Conservation (phyloP, 768 basidiomycete species). For the Neoboletus magnificus region DNA sequence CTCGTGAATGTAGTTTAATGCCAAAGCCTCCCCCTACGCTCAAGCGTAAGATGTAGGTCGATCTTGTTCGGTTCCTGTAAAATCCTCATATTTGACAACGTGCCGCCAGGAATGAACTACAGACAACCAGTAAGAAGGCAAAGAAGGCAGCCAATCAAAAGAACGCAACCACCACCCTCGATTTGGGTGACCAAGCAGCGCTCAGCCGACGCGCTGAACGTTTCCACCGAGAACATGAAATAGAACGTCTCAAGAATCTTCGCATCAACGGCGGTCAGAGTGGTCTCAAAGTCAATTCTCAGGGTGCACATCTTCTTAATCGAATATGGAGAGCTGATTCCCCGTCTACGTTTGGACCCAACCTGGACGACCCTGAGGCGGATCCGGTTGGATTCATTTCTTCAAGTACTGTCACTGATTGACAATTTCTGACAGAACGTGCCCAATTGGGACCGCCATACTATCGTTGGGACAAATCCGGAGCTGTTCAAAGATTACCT, state of each 20-base stretch:
- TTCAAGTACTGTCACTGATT: background rate
- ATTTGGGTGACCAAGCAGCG: slow-evolving; percentile 64
- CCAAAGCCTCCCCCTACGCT: slow-evolving; percentile 56
- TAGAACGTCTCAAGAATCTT: slow-evolving; percentile 65
- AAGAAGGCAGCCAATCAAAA: slow-evolving; percentile 54
- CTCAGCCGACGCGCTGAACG: slow-evolving; percentile 79
- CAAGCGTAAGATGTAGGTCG: slow-evolving; percentile 69
- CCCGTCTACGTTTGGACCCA: slow-evolving; percentile 45
- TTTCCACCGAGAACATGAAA: slow-evolving; percentile 86
- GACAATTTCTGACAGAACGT: slow-evolving; percentile 65
- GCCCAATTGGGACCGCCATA: slow-evolving; percentile 92
- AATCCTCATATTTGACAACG: slow-evolving; percentile 8
- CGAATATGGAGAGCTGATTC: slow-evolving; percentile 42
- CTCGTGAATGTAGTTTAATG: slow-evolving; percentile 43
- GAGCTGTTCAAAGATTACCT: slow-evolving; percentile 96
- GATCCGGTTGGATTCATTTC: slow-evolving; percentile 53
- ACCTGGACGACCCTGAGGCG: slow-evolving; percentile 66
- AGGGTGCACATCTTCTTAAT: slow-evolving; percentile 54
- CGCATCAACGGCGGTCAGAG: slow-evolving; percentile 30
- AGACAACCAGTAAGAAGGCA: slow-evolving; percentile 52
- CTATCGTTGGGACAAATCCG: slow-evolving; percentile 88
- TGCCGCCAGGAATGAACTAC: slow-evolving; percentile 37
- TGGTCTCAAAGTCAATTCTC: slow-evolving; percentile 44
- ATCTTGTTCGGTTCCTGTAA: background rate
- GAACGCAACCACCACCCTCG: slow-evolving; percentile 36